Base-by-base conservation (phyloP, 1,139 yeast species). In the Pichia sp. region DNA sequence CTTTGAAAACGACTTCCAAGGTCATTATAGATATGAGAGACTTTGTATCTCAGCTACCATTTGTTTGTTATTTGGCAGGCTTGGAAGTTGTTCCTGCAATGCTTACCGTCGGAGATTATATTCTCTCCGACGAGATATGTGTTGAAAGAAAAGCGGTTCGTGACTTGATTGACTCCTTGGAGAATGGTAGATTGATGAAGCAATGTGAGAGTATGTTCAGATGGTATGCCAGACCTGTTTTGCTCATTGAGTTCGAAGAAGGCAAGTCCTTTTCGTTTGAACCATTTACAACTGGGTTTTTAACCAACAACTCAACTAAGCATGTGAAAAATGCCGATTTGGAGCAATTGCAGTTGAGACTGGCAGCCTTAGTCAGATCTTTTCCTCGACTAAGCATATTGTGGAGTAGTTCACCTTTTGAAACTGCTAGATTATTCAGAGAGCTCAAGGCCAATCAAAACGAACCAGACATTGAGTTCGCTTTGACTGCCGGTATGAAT, bases 11-110 rank as follows among this genome's bases (percentile, higher is more conserved):
- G 2, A 32, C 81, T 3, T 19, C 23, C 55, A 75, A 79, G 49
- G 85, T 92, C 0, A 77, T 95, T 57, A 97, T 93, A 1, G 99
- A 95, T 75, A 83, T 86, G n/a, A 81, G 99, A 68, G 99, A 95
- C 67, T 89, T 93, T 63, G 75, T 92, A 44, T 90, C 97, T 0
- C 82, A 95, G 0, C 72, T 95, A 44, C 98, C 99, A 0, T 90
- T 90, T 52, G 72, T 90, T 23, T 72, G 93, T 15, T 85, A 90
- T 67, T 75, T 90, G 50, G 80, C 84, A 10, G 93, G 93, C 2
- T 76, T 90, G 45, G 81, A 84, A 49, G 87, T 93, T 4, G 76
- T 90, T 1, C 99, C 99, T 0, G 83, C 92, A 59, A 86, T 87
- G 82, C 73, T 95, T 42, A 85, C 95, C 0, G 95, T 95, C 5